phyloP scores from a whole-genome alignment of 1,284 basidiomycete species.

The Papiliotrema fonsecae region DNA sequence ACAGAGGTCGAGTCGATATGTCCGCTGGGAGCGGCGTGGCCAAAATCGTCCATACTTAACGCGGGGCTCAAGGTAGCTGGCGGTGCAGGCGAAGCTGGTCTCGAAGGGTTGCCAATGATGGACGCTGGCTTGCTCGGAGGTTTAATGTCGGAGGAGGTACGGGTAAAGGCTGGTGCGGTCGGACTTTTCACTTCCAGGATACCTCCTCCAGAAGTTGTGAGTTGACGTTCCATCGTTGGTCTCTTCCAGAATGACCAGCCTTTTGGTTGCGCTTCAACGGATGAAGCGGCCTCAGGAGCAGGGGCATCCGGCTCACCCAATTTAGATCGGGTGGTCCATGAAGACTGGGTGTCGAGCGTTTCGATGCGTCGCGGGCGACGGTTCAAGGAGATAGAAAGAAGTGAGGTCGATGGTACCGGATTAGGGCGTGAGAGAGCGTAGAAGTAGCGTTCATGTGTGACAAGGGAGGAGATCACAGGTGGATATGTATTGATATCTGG shows the following conservation, averaged over 20 bases:
- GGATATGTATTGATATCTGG: constrained; percentile 38
- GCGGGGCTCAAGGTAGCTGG: not conserved
- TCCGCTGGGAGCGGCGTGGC: constrained; percentile 3
- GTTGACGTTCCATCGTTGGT: constrained; percentile 21
- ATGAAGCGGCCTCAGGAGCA: constrained; percentile 10
- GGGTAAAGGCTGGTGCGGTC: not conserved
- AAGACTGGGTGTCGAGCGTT: constrained; percentile 12
- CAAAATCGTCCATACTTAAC: not conserved
- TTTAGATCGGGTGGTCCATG: constrained; percentile 37
- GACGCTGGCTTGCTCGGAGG: not conserved
- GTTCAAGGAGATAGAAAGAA: constrained; percentile 26
- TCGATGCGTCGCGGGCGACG: constrained; percentile 16
- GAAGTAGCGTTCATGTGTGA: constrained; percentile 35
- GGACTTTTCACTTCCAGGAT: constrained; percentile 39
- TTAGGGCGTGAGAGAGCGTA: constrained; percentile 37
- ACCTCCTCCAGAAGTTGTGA: constrained; percentile 44
- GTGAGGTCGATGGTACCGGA: constrained; percentile 32
- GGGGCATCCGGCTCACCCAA: constrained; percentile 40
- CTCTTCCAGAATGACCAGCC: constrained; percentile 45
- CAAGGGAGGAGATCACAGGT: constrained; percentile 30
- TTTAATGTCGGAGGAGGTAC: not conserved
- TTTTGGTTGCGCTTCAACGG: constrained; percentile 11
- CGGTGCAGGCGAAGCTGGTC: constrained; percentile 8
- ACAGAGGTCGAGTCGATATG: constrained; percentile 1
- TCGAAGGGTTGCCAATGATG: not conserved